Conservation (phyloP, 768 basidiomycete genomes). For the Pulveroboletus sp. region DNA sequence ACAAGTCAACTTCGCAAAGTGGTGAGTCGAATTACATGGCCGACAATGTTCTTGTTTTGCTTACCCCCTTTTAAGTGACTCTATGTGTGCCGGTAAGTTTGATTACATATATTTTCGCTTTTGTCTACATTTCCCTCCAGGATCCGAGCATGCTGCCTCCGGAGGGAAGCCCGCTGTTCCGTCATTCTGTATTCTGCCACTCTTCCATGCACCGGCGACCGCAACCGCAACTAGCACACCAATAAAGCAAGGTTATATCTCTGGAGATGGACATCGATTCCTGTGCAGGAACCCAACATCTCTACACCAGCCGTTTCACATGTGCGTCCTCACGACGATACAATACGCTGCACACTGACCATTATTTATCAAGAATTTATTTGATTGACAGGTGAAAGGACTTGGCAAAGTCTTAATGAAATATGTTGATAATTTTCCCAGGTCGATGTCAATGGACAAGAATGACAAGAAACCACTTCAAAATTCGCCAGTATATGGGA, state of each 20-base stretch:
- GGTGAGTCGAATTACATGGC: constrained; percentile 32
- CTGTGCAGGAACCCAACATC: constrained; percentile 49
- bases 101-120: too few relatives aligned
- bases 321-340: constrained; percentile 42
- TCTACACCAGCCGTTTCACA: constrained; percentile 52
- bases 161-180: constrained; percentile 38
- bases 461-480: constrained; percentile 40
- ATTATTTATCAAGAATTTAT: constrained; percentile 11
- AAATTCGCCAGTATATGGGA: constrained; percentile 32
- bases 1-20: constrained; percentile 48
- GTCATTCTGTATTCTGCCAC: constrained; percentile 52
- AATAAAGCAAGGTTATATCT: constrained; percentile 42
- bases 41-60: neutral
- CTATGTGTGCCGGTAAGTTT: constrained; percentile 47
- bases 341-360: neutral
- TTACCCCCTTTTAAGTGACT: constrained; percentile 41
- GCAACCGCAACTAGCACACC: constrained; percentile 18
- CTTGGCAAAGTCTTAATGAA: too few relatives aligned
- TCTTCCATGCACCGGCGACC: constrained; percentile 45
- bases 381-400: constrained; percentile 19
- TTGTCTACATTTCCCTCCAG: constrained; percentile 27
- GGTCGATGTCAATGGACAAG: constrained; percentile 49
- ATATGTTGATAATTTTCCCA: constrained; percentile 21
- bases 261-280: constrained; percentile 56
- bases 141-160: constrained; percentile 46